A percentile compares a stretch with the other conserved stretches of the same genome.
Evolutionary conservation across 352 stramenopile genomes (phyloP).

Genomic region (Poterioochromonas sp.): DNA sequence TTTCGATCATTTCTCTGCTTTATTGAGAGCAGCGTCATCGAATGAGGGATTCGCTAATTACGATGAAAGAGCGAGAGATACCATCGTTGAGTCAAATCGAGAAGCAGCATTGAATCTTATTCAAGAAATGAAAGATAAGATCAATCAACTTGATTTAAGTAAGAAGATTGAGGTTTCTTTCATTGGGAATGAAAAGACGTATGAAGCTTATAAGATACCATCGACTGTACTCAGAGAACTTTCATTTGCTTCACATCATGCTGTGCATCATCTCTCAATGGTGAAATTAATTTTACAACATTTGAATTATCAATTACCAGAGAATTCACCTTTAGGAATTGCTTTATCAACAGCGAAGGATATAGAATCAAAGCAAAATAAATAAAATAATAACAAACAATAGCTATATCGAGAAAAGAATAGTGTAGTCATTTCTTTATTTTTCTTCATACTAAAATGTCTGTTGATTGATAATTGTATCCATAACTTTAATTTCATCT

Average conservation of each 20-base stretch:
- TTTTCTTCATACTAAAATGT: too few relatives aligned
- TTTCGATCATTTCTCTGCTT: not conserved
- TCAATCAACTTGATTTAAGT: not conserved
- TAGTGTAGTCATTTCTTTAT: too few relatives aligned
- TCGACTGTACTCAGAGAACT: not conserved
- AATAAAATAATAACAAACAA: too few relatives aligned
- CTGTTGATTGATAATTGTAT: too few relatives aligned
- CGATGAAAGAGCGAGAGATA: not conserved
- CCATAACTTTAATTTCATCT: too few relatives aligned
- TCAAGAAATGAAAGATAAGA: not conserved
- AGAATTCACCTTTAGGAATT: not conserved
- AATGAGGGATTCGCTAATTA: not conserved
- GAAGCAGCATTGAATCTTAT: not conserved
- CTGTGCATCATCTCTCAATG: conserved; percentile 7
- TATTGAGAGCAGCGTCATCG: not conserved
- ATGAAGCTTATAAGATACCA: not conserved
- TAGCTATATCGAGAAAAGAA: too few relatives aligned
- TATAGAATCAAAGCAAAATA: not conserved
- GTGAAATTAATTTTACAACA: not conserved
- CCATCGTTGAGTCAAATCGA: not conserved
- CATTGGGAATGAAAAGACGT: not conserved
- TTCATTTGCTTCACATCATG: conserved; percentile 18
- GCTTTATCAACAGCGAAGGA: conserved; percentile 3
- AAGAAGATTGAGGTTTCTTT: not conserved
- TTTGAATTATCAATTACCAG: not conserved